Evolutionary conservation across 208 protist species (phyloP).

Genomic region (Leishmania arabica): DNA sequence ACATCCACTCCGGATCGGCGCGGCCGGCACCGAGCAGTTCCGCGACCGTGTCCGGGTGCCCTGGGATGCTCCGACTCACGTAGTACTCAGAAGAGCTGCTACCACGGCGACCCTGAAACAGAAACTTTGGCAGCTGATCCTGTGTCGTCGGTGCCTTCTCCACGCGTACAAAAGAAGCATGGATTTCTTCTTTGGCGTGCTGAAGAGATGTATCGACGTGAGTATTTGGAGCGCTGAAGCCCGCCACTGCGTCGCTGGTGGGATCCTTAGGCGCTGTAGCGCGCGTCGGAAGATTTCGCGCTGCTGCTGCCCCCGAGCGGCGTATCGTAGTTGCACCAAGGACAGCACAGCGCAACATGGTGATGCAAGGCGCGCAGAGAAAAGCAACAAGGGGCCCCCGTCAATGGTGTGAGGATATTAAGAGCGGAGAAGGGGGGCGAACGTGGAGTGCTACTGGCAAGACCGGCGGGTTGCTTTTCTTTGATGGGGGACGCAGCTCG

Average conservation of each 20-base stretch:
- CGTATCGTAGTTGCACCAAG: constrained; percentile 4
- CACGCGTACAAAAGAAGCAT: neutral
- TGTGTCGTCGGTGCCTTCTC: neutral
- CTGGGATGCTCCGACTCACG: constrained; percentile 39
- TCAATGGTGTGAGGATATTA: neutral
- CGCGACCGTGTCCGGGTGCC: constrained; percentile 69
- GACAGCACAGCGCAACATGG: constrained; percentile 19
- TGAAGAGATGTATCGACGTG: neutral
- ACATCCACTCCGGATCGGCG: constrained; percentile 84
- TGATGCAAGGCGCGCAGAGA: neutral
- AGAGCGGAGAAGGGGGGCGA: neutral
- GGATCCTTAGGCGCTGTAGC: neutral
- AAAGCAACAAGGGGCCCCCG: neutral
- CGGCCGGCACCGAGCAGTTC: constrained; percentile 47
- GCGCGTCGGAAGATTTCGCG: neutral
- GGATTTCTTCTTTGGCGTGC: constrained; percentile 7
- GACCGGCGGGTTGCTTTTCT: neutral
- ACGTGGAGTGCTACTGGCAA: neutral
- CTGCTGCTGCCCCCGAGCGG: neutral
- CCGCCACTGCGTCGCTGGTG: neutral
- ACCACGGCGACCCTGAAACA: constrained; percentile 53
- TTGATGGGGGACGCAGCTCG: neutral
- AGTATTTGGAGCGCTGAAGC: neutral
- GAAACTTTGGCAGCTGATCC: constrained; percentile 22
- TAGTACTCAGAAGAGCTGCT: constrained; percentile 60